Evolutionary conservation across 176 grass and related monocot species (phyloP), one percentile per base, ranked within the genome.

Genomic region (Elymus sibiricus): DNA sequence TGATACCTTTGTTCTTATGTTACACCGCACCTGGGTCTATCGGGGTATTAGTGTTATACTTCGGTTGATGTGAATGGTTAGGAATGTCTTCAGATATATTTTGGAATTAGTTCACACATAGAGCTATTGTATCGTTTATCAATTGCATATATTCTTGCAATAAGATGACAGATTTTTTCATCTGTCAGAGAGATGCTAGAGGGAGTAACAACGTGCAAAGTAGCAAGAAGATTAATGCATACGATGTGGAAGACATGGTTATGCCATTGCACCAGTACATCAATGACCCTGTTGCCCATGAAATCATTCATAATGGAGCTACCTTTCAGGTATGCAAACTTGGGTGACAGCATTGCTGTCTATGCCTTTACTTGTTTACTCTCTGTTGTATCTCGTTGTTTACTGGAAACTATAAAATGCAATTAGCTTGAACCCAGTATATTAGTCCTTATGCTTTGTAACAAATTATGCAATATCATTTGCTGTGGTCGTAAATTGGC

Each of bases 301-400:
- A 99, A 68, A 94, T 99, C 79, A 88, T 99, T 89, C 97, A 99
- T 79, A 99, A 99, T 74, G 94, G 97, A 16, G 90, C 94, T 72
- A 97, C 97, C 25, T 99, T 99, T 94, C 97, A 99, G 92, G 97
- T 97, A 83, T 31, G n/a, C 49, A 39, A 15, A 79, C 1, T 58
- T 84, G 34, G 67, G 35, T 16, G 72, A 11, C 34, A 39, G 11
- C 76, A 40, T 80, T 68, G 19, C 11, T 77, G 6, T 55, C 4
- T 49, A 69, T 61, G 13, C 16, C 38, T 58, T 86, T 58, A 46
- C n/a, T 73, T 74, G 24, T 24, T 83, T 83, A 34, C 16, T 70
- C 4, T 53, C 13, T 84, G 49, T 64, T 32, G 32, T 53, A 63
- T 78, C 11, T 35, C 39, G 2, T 67, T 71, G 15, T 80, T 2